Evolutionary conservation across 768 basidiomycete genomes (phyloP), one percentile per base, ranked within the genome.

Genomic region (Leccinellum rugosiceps): DNA sequence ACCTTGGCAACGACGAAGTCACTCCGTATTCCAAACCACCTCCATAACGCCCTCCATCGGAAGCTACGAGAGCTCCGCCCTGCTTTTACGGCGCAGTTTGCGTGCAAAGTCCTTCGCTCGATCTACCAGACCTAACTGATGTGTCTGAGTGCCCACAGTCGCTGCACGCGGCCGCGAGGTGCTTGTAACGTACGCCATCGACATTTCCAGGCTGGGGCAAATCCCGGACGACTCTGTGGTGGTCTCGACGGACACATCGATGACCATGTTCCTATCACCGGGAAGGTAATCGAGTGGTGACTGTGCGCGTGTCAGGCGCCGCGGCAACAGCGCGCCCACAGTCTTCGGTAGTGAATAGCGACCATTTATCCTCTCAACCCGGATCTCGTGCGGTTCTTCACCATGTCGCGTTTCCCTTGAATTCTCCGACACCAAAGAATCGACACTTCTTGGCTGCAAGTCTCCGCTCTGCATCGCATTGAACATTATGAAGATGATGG

Each of bases 181-280:
- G 19, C 52, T 56, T 10, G 66, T 51, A 32, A 63, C 66, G n/a
- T 66, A 65, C 8, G 53, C 61, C 9, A 57, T 68, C 32, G 68
- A 70, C 7, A 46, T 38, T 11, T 47, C 53, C 15, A 49, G 15
- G 53, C 52, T 50, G n/a, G 52, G 38, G 25, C 55, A 32, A 31
- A 23, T 23, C 17, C 55, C 57, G 1, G 61, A 48, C 3, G 58
- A 31, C 23, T 64, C 66, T 3, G 57, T 63, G 4, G 62, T 81
- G 0, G 80, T 80, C 58, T 81, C 76, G 34, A 83, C 76, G 50
- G 78, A 80, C 9, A 83, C 76, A 26, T 74, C 80, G 31, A 84
- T 77, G 46, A 79, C 70, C 59, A 79, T 59, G 54, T 63, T 71
- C 17, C 55, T 66, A 25, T 71, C 72, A 14, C 58, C 61, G 30